Conservation (phyloP, 768 basidiomycete species). For the Phlebiopsis flavidoalba region DNA sequence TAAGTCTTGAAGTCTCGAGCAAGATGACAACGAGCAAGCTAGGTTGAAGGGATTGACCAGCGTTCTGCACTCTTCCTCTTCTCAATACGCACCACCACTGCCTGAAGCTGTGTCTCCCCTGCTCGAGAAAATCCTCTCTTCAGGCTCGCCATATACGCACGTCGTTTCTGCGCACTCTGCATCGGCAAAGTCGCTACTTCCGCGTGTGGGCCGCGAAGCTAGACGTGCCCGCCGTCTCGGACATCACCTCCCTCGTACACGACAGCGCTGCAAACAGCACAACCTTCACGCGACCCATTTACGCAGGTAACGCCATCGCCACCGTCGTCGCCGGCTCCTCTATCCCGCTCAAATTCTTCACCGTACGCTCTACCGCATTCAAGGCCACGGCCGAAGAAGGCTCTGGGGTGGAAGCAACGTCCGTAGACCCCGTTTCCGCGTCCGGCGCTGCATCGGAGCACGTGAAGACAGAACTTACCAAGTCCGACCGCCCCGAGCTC, state of each 20-base stretch:
- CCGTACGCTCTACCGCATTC: conserved; percentile 90
- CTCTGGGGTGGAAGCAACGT: conserved; percentile 52
- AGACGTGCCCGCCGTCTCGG: conserved; percentile 88
- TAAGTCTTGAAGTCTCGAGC: conserved; percentile 12
- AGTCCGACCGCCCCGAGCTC: conserved; percentile 91
- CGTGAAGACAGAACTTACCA: conserved; percentile 69
- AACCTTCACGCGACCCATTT: conserved; percentile 90
- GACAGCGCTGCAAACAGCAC: conserved; percentile 66
- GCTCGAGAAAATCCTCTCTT: conserved; percentile 66
- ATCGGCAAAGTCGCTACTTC: conserved; percentile 86
- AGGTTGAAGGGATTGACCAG: conserved; percentile 67
- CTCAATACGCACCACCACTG: conserved; percentile 61
- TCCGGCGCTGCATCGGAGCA: conserved; percentile 54
- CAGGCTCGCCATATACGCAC: conserved; percentile 72
- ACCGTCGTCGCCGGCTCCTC: conserved; percentile 79
- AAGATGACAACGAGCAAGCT: not conserved
- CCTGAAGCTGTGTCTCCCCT: conserved; percentile 83
- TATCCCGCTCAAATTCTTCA: conserved; percentile 88
- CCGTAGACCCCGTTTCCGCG: conserved; percentile 60
- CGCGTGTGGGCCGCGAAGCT: conserved; percentile 86
- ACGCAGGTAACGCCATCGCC: conserved; percentile 96
- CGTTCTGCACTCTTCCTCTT: conserved; percentile 65
- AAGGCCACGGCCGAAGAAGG: conserved; percentile 51
- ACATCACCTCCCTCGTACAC: conserved; percentile 79
- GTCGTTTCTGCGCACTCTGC: conserved; percentile 91